Evolutionary conservation across 1,284 basidiomycete genomes (phyloP).

Genomic region (Papiliotrema fonsecae): DNA sequence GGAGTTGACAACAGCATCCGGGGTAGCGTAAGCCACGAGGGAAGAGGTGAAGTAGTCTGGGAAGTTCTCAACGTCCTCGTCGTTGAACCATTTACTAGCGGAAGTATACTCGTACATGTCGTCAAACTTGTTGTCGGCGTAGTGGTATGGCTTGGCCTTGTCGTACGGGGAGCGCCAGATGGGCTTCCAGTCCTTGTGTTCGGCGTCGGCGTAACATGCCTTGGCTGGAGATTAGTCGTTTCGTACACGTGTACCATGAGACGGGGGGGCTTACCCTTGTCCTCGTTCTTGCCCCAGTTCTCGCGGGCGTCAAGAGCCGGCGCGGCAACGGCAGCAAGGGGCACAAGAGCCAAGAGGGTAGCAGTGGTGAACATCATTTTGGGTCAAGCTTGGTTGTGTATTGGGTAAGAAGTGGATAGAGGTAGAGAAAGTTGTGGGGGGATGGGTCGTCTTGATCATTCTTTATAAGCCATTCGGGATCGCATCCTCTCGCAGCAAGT

Average conservation of each 20-base stretch:
- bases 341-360: conserved; percentile 14
- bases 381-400: not conserved
- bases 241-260: no score
- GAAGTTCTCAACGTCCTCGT: conserved; percentile 9
- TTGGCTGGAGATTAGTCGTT: not conserved
- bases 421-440: not conserved
- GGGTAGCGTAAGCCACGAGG: conserved; percentile 32
- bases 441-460: no score
- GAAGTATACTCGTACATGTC: conserved; percentile 9
- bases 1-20: conserved; percentile 37
- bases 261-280: not conserved
- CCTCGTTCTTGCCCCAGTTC: conserved; percentile 13
- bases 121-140: conserved; percentile 3
- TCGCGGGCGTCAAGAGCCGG: conserved; percentile 7
- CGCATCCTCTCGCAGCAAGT: no score
- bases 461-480: not conserved
- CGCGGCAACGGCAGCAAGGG: conserved; percentile 15
- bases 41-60: conserved; percentile 45
- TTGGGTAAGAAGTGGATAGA: not conserved
- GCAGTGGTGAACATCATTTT: conserved; percentile 9
- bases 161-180: conserved; percentile 4
- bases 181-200: conserved; percentile 2
- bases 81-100: conserved; percentile 1
- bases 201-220: not conserved
- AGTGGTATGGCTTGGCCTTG: conserved; percentile 1